Evolutionary conservation across 768 basidiomycete species (phyloP).

Genomic region (Podaxis sp.): DNA sequence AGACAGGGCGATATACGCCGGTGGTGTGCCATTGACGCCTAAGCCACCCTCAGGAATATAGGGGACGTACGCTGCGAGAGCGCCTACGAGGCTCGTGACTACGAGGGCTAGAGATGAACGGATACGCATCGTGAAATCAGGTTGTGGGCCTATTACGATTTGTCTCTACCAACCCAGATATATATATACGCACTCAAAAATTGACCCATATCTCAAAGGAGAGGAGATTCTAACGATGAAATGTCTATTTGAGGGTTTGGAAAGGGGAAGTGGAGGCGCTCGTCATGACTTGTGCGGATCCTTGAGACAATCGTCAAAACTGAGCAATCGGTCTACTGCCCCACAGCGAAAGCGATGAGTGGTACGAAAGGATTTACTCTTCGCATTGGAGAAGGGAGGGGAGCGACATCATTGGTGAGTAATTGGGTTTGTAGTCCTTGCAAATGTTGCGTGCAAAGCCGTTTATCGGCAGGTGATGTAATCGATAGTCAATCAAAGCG

Average conservation of each 20-base stretch:
- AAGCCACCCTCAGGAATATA: slow-evolving; percentile 22
- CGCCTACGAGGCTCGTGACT: background rate
- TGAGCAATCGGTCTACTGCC: background rate
- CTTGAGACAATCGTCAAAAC: background rate
- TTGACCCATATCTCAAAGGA: too few species aligned
- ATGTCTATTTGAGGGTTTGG: background rate
- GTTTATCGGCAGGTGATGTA: too few species aligned
- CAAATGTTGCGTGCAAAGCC: too few species aligned
- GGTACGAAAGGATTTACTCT: too few species aligned
- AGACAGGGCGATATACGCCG: slow-evolving; percentile 22
- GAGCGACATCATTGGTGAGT: too few species aligned
- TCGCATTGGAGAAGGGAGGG: too few species aligned
- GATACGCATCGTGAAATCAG: background rate
- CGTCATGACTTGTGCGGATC: background rate
- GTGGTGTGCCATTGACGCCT: slow-evolving; percentile 19
- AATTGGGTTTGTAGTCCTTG: too few species aligned
- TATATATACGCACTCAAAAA: too few species aligned
- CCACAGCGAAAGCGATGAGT: too few species aligned
- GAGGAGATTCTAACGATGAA: background rate
- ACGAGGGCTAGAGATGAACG: background rate
- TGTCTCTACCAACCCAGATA: too few species aligned
- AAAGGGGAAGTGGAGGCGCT: background rate
- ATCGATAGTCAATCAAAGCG: too few species aligned
- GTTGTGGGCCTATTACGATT: too few species aligned
- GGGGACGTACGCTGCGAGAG: background rate